Conservation (phyloP, 352 stramenopile genomes). For the Globisporangium emineosum region DNA sequence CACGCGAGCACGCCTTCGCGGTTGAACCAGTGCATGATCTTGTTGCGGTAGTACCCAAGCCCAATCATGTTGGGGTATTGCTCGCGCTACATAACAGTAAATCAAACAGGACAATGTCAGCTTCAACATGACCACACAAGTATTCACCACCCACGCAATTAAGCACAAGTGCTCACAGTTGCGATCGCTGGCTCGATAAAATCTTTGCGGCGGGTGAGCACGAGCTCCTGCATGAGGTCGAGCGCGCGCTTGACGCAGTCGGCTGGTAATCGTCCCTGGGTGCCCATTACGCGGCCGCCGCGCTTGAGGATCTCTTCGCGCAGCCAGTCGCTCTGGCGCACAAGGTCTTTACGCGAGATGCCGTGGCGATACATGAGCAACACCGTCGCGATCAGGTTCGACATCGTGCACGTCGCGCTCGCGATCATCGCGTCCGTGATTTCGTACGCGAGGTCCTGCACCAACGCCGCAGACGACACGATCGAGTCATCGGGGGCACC, state of each 20-base stretch:
- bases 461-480: slow-evolving; percentile 34
- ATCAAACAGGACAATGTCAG: slow-evolving; percentile 13
- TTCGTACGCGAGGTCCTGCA: slow-evolving; percentile 66
- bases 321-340: slow-evolving; percentile 74
- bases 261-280: slow-evolving; percentile 62
- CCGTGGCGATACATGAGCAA: slow-evolving; percentile 78
- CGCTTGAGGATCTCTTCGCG: slow-evolving; percentile 65
- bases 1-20: slow-evolving; percentile 73
- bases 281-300: slow-evolving; percentile 66
- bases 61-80: slow-evolving; percentile 87
- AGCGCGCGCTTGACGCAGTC: slow-evolving; percentile 67
- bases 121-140: neutral
- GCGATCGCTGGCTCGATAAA: slow-evolving; percentile 77
- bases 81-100: slow-evolving; percentile 40
- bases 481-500: slow-evolving; percentile 21
- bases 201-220: slow-evolving; percentile 69
- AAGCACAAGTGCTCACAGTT: slow-evolving; percentile 33
- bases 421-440: slow-evolving; percentile 73
- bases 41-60: slow-evolving; percentile 86
- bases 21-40: slow-evolving; percentile 86
- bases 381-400: slow-evolving; percentile 69
- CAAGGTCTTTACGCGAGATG: slow-evolving; percentile 66
- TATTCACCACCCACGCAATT: neutral
- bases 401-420: slow-evolving; percentile 67
- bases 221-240: slow-evolving; percentile 62